Evolutionary conservation across 2,329 filamentous ascomycete species (phyloP), one percentile per base, ranked within the genome.

Genomic region (Diaporthe eres): DNA sequence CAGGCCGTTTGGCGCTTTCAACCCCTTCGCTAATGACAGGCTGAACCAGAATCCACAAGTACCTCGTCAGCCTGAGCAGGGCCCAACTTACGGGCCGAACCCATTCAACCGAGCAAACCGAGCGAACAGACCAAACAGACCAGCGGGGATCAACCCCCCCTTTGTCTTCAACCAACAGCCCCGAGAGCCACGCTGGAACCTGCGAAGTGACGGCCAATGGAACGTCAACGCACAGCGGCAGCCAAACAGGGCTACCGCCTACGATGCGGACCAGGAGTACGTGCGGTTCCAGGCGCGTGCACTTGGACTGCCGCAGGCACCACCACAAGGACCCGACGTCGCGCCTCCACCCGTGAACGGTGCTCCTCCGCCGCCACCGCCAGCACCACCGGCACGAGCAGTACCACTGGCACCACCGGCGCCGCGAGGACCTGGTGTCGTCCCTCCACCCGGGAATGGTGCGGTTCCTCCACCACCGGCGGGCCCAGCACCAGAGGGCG

Each of bases 231-330:
- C 15, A 13, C 42, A 34, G 28, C 28, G 3, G 19, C 42, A 25
- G 44, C 61, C 28, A 51, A 25, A 25, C 22, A 49, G 44, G 25
- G 22, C 7, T 15, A 42, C 31, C 63, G 44, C 31, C 28, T 39
- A 51, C 55, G 25, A 49, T 8, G 70, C n/a, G 28, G 42, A 42
- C 70, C 15, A 22, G 22, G 55, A 58, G n/a, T 72, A 72, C 44
- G 37, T 22, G 37, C 25, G 37, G 15, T 63, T 53, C 57, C 57
- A 72, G 71, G 37, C 9, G 31, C 44, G n/a, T 19, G 47, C n/a
- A 3, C 12, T 42, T 15, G 57, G 44, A 31, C 13, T 17, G 22
- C 44, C 70, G 9, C n/a, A 19, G 31, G 28, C 47, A 7, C 19
- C 28, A 12, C 28, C 31, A 2, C 57, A n/a, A 15, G 34, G 10